These are phyloP conservation scores for Phytopythium kandeliae DNA, from an alignment of 352 stramenopile species.

Conservation along the genomic window DNA sequence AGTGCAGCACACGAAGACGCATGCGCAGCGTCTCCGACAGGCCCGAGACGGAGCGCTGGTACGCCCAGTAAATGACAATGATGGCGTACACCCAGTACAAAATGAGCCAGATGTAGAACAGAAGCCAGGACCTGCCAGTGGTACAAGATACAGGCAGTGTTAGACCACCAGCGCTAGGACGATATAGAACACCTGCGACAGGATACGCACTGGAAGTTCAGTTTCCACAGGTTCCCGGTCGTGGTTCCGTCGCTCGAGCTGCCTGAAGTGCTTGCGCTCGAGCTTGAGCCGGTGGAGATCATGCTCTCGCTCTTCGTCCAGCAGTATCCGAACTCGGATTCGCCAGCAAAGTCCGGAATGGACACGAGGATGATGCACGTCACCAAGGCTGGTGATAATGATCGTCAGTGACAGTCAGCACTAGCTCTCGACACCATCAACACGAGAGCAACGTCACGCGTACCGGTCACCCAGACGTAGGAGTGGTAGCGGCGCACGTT, in stretches of 20 bases:
- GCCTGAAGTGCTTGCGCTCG: background rate
- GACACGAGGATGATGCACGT: constrained; percentile 68
- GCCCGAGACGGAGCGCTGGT: constrained; percentile 70
- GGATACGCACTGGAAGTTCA: constrained; percentile 71
- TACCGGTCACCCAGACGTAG: constrained; percentile 79
- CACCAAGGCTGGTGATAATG: constrained; percentile 33
- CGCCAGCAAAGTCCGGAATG: constrained; percentile 59
- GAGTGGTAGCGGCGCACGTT: constrained; percentile 81
- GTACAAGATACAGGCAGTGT: constrained; percentile 2
- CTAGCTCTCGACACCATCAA: background rate
- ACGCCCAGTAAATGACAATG: constrained; percentile 82
- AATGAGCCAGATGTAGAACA: constrained; percentile 88
- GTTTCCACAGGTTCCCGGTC: constrained; percentile 69
- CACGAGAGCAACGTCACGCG: background rate
- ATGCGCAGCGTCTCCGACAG: constrained; percentile 82
- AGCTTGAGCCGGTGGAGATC: constrained; percentile 14
- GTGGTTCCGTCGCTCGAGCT: constrained; percentile 13
- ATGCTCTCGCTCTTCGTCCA: constrained; percentile 76
- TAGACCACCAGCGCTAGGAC: constrained; percentile 3
- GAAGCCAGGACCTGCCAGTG: constrained; percentile 56
- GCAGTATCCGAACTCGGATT: constrained; percentile 83
- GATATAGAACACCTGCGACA: background rate
- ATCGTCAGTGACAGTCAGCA: background rate
- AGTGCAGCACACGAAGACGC: constrained; percentile 81
- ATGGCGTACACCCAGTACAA: constrained; percentile 84